Evolutionary conservation across 371 early-diverging fungal genomes (phyloP).

Genomic region (Blakeslea trispora): DNA sequence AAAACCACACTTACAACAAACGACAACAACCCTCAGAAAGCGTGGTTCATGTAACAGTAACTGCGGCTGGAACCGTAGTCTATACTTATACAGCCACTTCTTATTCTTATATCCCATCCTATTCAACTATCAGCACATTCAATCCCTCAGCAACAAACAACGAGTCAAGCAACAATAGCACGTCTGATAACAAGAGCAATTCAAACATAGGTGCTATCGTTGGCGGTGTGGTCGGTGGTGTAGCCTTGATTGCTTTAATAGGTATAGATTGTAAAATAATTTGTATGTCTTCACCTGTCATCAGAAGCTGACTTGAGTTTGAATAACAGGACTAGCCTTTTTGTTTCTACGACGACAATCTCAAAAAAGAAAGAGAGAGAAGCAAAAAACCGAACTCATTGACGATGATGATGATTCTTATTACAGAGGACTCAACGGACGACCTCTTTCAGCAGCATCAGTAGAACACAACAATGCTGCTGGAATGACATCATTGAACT

Average conservation of each 20-base stretch:
- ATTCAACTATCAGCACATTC: constrained; percentile 11
- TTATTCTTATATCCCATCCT: constrained; percentile 23
- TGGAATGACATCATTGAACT: constrained; percentile 12
- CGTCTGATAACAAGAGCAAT: not conserved
- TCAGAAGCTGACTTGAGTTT: not conserved
- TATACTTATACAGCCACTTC: constrained; percentile 32
- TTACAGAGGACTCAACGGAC: not conserved
- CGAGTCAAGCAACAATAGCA: not conserved
- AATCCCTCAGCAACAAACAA: not conserved
- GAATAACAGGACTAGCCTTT: constrained; percentile 10
- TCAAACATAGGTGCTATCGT: constrained; percentile 17
- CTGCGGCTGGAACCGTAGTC: constrained; percentile 22
- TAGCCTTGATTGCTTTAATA: constrained; percentile 18
- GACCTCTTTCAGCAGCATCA: not conserved
- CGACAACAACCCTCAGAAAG: constrained; percentile 8
- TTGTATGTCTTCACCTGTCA: not conserved
- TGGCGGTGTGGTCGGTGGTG: constrained; percentile 19
- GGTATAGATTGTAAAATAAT: constrained; percentile 6
- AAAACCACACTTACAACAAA: not conserved
- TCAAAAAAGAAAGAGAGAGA: constrained; percentile 6
- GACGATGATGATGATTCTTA: constrained; percentile 11
- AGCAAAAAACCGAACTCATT: constrained; percentile 2
- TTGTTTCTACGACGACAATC: constrained; percentile 12
- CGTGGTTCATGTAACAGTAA: constrained; percentile 25
- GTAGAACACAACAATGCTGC: not conserved